These are phyloP conservation scores for Thymus mandschuricus DNA, from an alignment of 257 asterid species.

Conservation along the genomic window DNA sequence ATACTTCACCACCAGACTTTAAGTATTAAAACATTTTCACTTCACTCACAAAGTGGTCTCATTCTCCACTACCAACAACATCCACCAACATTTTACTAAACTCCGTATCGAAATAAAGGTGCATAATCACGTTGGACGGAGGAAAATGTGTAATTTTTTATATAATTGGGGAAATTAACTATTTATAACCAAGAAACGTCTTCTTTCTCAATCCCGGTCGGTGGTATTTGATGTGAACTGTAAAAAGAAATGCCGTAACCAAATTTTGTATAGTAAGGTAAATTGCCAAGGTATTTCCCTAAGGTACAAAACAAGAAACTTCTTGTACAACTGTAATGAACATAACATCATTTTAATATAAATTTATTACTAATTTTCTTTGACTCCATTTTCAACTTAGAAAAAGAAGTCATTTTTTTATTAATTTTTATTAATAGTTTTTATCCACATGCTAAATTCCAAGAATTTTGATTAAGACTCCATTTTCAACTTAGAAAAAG, in stretches of 20 bases:
- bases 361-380: background rate
- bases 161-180: background rate
- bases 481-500: too few species aligned
- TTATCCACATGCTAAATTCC: background rate
- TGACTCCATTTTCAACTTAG: too few species aligned
- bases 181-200: background rate
- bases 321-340: background rate
- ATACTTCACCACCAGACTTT: too few species aligned
- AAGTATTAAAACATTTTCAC: too few species aligned
- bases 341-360: background rate
- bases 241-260: background rate
- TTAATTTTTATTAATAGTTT: background rate
- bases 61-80: too few species aligned
- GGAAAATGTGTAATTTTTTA: background rate
- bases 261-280: background rate
- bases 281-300: background rate
- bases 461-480: background rate
- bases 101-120: too few species aligned
- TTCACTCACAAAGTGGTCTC: too few species aligned
- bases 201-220: background rate
- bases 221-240: background rate
- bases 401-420: too few species aligned
- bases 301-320: background rate
- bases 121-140: too few species aligned
- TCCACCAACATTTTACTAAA: too few species aligned